Conservation (phyloP, 169 alveolate species). For the Plasmodium knowlesi region DNA sequence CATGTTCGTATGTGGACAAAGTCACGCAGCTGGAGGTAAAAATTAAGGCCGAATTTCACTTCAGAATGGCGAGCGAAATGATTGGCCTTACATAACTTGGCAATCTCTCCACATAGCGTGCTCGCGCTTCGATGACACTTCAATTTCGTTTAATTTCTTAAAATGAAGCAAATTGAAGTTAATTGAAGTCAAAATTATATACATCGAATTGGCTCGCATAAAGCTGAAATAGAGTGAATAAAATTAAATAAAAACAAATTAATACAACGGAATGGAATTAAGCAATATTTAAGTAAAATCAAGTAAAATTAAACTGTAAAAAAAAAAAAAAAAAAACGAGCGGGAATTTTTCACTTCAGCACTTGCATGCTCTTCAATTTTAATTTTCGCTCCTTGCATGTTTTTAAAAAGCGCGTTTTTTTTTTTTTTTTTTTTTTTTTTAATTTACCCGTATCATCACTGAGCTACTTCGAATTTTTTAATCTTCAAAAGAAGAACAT, state of each 20-base stretch:
- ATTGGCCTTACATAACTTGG: not conserved
- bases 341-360: not conserved
- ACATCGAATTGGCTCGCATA: not conserved
- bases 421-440: not conserved
- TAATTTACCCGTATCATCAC: not conserved
- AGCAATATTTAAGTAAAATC: not conserved
- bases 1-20: not conserved
- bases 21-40: not conserved
- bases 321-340: not conserved
- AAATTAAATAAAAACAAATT: not conserved
- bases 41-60: not conserved
- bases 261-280: not conserved
- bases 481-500: slow-evolving; percentile 27
- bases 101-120: not conserved
- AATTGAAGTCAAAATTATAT: not conserved
- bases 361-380: not conserved
- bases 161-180: not conserved
- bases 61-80: not conserved
- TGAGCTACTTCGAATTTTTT: slow-evolving; percentile 68
- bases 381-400: slow-evolving; percentile 28
- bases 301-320: not conserved
- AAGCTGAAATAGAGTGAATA: not conserved
- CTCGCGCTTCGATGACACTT: not conserved
- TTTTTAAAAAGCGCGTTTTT: slow-evolving; percentile 2
- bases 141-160: not conserved